Evolutionary conservation across 805 yeast genomes (phyloP).

Genomic region (Brettanomyces sp.): DNA sequence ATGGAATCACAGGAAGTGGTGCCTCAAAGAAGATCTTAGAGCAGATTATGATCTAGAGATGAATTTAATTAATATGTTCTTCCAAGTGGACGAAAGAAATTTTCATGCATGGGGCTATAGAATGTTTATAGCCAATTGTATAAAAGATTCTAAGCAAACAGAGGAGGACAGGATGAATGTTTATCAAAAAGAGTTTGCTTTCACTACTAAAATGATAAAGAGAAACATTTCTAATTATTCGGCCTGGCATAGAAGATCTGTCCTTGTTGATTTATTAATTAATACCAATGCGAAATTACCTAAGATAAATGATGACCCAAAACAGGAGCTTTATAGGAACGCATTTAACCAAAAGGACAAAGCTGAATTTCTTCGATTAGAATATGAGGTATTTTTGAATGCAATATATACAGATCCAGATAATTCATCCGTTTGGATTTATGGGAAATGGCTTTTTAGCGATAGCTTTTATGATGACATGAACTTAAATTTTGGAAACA

Average conservation of each 20-base stretch:
- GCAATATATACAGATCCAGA: constrained; percentile 91
- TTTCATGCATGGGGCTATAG: constrained; percentile 96
- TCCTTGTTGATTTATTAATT: constrained; percentile 49
- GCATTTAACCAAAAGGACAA: constrained; percentile 12
- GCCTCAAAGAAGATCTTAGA: constrained; percentile 37
- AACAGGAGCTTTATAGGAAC: constrained; percentile 8
- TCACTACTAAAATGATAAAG: constrained; percentile 71
- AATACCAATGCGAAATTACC: constrained; percentile 9
- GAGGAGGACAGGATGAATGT: constrained; percentile 10
- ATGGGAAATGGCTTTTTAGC: constrained; percentile 68
- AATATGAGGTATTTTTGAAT: constrained; percentile 60
- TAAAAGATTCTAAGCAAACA: constrained; percentile 10
- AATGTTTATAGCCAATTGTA: constrained; percentile 48
- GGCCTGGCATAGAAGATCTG: constrained; percentile 90
- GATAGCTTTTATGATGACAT: constrained; percentile 30
- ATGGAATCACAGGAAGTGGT: constrained; percentile 91
- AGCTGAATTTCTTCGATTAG: constrained; percentile 35
- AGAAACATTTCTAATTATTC: constrained; percentile 85
- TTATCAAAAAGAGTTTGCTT: constrained; percentile 51
- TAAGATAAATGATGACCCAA: constrained; percentile 4
- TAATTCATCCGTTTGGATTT: constrained; percentile 90
- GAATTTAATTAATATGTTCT: constrained; percentile 54
- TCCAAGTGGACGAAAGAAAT: constrained; percentile 71
- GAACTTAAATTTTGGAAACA: constrained; percentile 21
- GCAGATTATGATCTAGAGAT: constrained; percentile 70